These are phyloP conservation scores for Mortierella sp. DNA, from an alignment of 371 early-diverging fungal genomes.

Conservation along the genomic window DNA sequence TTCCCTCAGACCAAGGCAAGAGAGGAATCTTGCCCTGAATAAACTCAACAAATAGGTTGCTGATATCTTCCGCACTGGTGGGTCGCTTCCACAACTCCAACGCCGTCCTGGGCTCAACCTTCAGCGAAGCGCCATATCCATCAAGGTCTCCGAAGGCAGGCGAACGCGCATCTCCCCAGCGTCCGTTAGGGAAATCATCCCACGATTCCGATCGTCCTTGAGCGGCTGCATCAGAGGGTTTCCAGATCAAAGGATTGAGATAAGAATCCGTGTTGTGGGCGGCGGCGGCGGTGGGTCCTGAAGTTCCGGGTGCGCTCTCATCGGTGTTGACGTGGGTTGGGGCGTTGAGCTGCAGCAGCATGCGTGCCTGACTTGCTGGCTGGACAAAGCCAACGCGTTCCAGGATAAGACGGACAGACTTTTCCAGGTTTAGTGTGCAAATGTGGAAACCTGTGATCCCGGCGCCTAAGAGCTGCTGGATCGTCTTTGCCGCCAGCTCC, in stretches of 20 bases:
- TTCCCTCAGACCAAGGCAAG: constrained; percentile 94
- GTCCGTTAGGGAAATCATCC: constrained; percentile 98
- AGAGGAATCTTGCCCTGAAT: constrained; percentile 75
- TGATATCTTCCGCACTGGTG: constrained; percentile 70
- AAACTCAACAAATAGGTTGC: constrained; percentile 80
- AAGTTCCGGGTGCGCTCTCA: neutral
- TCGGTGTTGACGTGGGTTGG: constrained; percentile 21
- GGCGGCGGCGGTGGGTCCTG: neutral
- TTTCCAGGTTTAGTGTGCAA: constrained; percentile 93
- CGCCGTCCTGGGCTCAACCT: constrained; percentile 67
- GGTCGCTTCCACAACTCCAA: constrained; percentile 87
- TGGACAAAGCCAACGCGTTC: constrained; percentile 74
- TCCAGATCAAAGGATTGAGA: constrained; percentile 50
- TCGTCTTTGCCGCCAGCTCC: constrained; percentile 78
- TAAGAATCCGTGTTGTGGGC: constrained; percentile 12
- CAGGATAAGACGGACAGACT: constrained; percentile 87
- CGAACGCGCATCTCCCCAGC: constrained; percentile 97
- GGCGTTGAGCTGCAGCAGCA: constrained; percentile 31
- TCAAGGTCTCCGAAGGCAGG: constrained; percentile 85
- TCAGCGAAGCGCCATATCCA: constrained; percentile 82
- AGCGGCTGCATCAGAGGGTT: constrained; percentile 16
- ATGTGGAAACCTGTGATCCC: constrained; percentile 80
- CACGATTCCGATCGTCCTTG: constrained; percentile 72
- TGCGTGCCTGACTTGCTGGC: constrained; percentile 27
- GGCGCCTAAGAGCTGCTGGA: constrained; percentile 68